Evolutionary conservation across 352 stramenopile genomes (phyloP).

Genomic region (Phytophthora aleatoria): DNA sequence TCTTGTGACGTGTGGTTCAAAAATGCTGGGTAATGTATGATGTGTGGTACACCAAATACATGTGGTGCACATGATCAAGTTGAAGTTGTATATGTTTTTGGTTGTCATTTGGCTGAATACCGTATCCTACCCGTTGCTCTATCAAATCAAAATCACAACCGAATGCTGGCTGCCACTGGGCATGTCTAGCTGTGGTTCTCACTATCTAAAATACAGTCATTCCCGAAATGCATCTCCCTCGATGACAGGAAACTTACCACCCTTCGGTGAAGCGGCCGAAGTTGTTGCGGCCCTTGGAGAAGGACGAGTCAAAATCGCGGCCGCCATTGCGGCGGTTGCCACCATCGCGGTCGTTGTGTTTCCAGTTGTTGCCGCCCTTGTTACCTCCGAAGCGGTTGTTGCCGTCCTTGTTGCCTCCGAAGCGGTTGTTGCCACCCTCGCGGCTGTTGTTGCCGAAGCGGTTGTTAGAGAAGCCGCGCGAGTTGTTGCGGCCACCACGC

Average conservation of each 20-base stretch:
- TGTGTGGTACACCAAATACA: neutral
- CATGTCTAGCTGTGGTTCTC: conserved; percentile 27
- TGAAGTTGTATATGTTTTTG: neutral
- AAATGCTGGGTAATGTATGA: neutral
- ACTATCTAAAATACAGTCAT: conserved; percentile 47
- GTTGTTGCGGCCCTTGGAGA: conserved; percentile 48
- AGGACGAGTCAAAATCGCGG: conserved; percentile 52
- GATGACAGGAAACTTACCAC: conserved; percentile 16
- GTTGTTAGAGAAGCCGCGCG: conserved; percentile 41
- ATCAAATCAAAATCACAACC: conserved; percentile 32
- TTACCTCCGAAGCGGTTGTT: conserved; percentile 32
- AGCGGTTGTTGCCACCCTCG: conserved; percentile 29
- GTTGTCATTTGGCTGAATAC: conserved; percentile 30
- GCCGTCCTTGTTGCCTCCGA: conserved; percentile 25
- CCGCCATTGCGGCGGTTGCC: conserved; percentile 20
- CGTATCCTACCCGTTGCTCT: conserved; percentile 15
- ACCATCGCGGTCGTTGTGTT: conserved; percentile 31
- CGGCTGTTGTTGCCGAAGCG: conserved; percentile 31
- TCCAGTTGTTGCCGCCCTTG: conserved; percentile 33
- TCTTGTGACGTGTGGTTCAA: conserved; percentile 5
- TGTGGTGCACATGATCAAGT: conserved; percentile 2
- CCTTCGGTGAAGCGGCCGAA: conserved; percentile 40
- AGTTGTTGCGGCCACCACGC: conserved; percentile 37
- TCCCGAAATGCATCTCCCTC: conserved; percentile 14
- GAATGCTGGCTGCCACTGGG: conserved; percentile 17